Base-by-base conservation (phyloP, 1,284 basidiomycete genomes). In the Ustilago loliicola region DNA sequence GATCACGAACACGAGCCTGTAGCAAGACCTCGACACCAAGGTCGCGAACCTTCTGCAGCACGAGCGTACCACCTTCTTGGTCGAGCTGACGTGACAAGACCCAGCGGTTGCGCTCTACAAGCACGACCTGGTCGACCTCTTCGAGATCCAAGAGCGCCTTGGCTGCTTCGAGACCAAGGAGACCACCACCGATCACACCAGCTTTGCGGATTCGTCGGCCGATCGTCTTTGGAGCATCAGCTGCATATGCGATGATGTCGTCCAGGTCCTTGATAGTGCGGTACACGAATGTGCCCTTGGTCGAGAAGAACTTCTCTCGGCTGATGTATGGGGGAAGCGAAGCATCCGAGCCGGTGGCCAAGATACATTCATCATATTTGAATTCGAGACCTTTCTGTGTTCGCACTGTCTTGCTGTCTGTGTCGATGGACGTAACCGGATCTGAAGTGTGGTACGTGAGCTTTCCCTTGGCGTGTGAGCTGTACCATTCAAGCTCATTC, bases 61-160 rank as follows among this genome's bases (percentile, higher is more conserved):
- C 91, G 83, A 93, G 90, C 74, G 90, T 89, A 11, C 92, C 92
- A 1, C 91, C 92, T 7, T 91, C 90, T 2, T 88, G 87, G 72
- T 93, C 92, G 10, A 93, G 89, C 82, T 93, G 92, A 17, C 92
- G 90, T 54, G 91, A 91, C 60, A 93, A 88, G 0, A 91, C 90
- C 83, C 90, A 91, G 0, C 87, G 87, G 68, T 90, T 89, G n/a
- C 91, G 89, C 80, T 92, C 91, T 42, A 92, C 86, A 77, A 92
- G 91, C 19, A 88, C 82, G 36, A 90, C 90, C 47, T 88, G 83
- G 21, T 86, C 83, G 56, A 88, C 77, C n/a, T 87, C 88, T 61
- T 86, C 86, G 70, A 92, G 88, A 84, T 93, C 92, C 76, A 91
- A 90, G 6, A 91, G 88, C 0, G 92, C 92, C 80, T 93, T 92